Evolutionary conservation across 768 basidiomycete genomes (phyloP), one percentile per base, ranked within the genome.

Genomic region (Tephrocybe sp.): DNA sequence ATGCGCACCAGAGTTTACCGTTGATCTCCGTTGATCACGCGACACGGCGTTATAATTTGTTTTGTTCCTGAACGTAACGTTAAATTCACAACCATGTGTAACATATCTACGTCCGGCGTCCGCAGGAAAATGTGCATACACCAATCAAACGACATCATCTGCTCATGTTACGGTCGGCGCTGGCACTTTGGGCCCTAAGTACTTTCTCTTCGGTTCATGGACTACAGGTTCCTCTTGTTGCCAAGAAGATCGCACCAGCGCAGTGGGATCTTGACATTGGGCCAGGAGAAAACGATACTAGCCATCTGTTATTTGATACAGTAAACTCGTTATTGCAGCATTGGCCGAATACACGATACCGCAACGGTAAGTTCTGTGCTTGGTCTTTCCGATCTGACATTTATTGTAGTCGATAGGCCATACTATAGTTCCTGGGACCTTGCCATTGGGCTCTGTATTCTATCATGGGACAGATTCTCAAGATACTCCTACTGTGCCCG

Each of bases 261-360:
- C 30, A 13, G 34, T 25, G 52, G 44, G 25, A 55, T 49, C 15
- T 49, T 41, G 16, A 39, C 31, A 21, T 62, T 67, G 30, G 45
- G 55, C n/a, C 47, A 19, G 39, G 22, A 24, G 22, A 26, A 31
- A 49, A 49, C 19, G 26, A 9, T 30, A 69, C 70, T 5, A 51
- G 56, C 12, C 58, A 69, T 41, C 55, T 71, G 31, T 54, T 72
- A 13, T 74, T 73, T 41, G 64, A 68, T 30, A 62, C 64, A 2
- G 58, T 70, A 11, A 52, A 56, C 28, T 61, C 66, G 3, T 49
- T 70, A 5, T 60, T 74, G 12, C 72, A 74, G 41, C 63, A 65
- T 19, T 73, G 69, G 69, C 60, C 69, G 4, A 72, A 72, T 48
- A 68, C 66, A 2, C 61, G 65, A 9, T 67, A 64, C 44, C 62